These are phyloP conservation scores for Cercospora sesami DNA, from an alignment of 2,329 filamentous ascomycete species.

Conservation along the genomic window DNA sequence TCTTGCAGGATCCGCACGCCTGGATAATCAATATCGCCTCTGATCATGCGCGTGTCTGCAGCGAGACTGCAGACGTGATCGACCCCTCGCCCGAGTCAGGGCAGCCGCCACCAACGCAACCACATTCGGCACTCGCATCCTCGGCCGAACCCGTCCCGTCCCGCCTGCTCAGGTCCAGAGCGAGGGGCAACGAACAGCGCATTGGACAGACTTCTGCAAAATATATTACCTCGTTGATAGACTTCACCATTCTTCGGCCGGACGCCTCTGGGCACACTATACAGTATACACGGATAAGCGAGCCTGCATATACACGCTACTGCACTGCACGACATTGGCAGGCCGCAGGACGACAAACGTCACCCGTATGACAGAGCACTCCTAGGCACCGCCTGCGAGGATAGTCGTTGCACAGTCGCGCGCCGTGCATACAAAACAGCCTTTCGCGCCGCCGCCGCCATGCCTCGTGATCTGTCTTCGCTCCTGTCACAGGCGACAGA, in stretches of 20 bases:
- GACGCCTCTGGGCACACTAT: background rate
- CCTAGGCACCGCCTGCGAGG: slow-evolving; percentile 1
- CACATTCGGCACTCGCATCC: background rate
- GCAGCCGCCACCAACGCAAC: background rate
- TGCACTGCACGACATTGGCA: slow-evolving; percentile 2
- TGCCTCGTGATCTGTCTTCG: slow-evolving; percentile 47
- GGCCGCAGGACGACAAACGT: slow-evolving; percentile 9
- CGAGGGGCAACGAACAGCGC: background rate
- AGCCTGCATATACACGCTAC: slow-evolving; percentile 6
- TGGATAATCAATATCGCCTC: slow-evolving; percentile 1
- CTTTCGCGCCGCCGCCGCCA: slow-evolving; percentile 24
- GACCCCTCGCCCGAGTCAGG: background rate
- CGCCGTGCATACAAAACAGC: slow-evolving; percentile 8
- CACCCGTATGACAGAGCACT: slow-evolving; percentile 11
- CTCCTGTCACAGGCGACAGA: slow-evolving; percentile 30
- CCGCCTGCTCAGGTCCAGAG: background rate
- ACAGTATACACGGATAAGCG: background rate
- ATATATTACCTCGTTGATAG: background rate
- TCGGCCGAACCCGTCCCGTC: background rate
- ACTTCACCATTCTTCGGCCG: background rate
- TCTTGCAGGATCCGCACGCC: slow-evolving; percentile 3
- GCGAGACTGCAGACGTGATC: background rate
- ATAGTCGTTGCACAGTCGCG: slow-evolving; percentile 9
- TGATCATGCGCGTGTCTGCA: background rate
- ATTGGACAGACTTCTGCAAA: background rate